Percentiles rank a stretch among this genome's conserved stretches.
Conservation (phyloP, 2,329 filamentous ascomycete species). For the Lasiodiplodia hormozganensis region DNA sequence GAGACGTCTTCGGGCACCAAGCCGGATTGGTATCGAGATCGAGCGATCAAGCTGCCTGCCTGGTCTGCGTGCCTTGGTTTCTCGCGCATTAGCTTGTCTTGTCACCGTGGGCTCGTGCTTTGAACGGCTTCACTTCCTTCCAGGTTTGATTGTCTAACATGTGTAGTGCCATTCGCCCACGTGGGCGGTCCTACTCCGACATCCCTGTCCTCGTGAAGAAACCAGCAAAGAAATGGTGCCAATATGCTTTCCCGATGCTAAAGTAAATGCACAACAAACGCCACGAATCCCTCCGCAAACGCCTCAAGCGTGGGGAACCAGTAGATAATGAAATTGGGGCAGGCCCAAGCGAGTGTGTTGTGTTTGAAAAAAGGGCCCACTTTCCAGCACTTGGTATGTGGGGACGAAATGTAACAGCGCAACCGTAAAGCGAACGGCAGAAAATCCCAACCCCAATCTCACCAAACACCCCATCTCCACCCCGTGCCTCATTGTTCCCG, state of each 20-base stretch:
- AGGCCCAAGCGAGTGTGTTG: constrained; percentile 23
- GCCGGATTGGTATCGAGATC: constrained; percentile 8
- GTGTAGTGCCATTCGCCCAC: constrained; percentile 23
- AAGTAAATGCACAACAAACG: constrained; percentile 10
- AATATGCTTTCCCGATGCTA: constrained; percentile 14
- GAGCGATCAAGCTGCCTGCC: constrained; percentile 27
- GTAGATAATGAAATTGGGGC: constrained; percentile 10
- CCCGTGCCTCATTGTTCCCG: constrained; percentile 9
- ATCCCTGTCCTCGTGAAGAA: constrained; percentile 20
- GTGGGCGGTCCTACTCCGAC: not conserved
- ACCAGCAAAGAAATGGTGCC: constrained; percentile 5
- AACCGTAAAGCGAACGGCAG: constrained; percentile 15
- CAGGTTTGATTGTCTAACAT: constrained; percentile 12
- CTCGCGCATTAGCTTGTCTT: constrained; percentile 14
- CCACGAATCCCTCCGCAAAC: constrained; percentile 5
- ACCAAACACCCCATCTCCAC: constrained; percentile 7
- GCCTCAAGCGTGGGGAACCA: constrained; percentile 12
- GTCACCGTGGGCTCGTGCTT: constrained; percentile 6
- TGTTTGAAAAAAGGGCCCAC: constrained; percentile 22
- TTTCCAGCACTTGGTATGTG: constrained; percentile 27
- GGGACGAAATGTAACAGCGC: constrained; percentile 20
- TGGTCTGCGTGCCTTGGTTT: constrained; percentile 26
- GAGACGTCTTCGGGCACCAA: constrained; percentile 19
- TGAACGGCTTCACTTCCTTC: constrained; percentile 15
- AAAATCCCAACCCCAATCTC: constrained; percentile 21